Evolutionary conservation across 2,329 filamentous ascomycete species (phyloP).

Genomic region (Verticillium alfalfae): DNA sequence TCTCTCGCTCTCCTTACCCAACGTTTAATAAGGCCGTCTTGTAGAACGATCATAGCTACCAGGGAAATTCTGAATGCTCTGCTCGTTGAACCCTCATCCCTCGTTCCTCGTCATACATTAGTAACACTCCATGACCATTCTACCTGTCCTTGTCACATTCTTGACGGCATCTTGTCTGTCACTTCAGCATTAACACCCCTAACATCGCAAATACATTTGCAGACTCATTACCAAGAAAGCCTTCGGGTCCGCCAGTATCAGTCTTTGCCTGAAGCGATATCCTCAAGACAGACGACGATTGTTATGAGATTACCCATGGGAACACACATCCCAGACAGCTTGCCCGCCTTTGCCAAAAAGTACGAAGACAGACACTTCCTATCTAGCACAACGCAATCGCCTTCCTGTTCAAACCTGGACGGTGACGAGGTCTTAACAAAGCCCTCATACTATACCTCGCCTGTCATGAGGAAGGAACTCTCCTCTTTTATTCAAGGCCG

Average conservation of each 20-base stretch:
- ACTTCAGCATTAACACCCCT: no score
- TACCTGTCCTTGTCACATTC: no score
- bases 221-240: no score
- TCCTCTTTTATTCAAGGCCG: neutral
- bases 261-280: neutral
- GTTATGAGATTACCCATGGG: neutral
- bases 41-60: no score
- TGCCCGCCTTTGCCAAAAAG: neutral
- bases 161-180: no score
- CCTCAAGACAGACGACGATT: neutral
- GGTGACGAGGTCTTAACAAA: neutral
- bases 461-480: neutral
- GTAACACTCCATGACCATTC: no score
- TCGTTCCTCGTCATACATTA: no score
- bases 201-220: no score
- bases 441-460: neutral
- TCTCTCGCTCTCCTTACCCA: neutral
- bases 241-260: neutral
- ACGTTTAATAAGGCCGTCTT: neutral
- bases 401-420: neutral
- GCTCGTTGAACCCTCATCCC: no score
- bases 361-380: neutral
- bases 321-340: slow-evolving; percentile 1
- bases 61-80: no score
- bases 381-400: slow-evolving; percentile 1